Base-by-base conservation (phyloP, 495 filamentous ascomycete species). In the Echria macrotheca region DNA sequence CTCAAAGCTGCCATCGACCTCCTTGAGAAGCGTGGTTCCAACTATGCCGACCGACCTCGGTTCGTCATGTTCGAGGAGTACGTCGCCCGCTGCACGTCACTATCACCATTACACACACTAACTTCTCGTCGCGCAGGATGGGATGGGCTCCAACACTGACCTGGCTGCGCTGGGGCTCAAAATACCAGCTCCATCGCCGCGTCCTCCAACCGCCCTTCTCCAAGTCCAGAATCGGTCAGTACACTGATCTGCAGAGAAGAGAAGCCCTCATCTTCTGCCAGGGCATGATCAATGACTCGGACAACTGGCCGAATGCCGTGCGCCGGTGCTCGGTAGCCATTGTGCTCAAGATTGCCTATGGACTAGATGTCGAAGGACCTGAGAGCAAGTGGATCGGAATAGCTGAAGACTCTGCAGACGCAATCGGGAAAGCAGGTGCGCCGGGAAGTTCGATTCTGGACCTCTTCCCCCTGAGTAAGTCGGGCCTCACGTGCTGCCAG, bases 51-150 rank as follows among this genome's bases (percentile, higher is more conserved):
- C 52, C 58, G 71, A 10, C 71, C 71, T 1, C 60, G 64, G 25
- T 74, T 74, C 48, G 67, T 78, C 36, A 60, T 76, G 43, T 75
- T 74, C 44, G 74, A 76, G 42, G 68, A 66, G 60, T 65, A 49
- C 23, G 59, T 32, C 28, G 15, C 8, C 29, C 23, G 41, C n/a
- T n/a, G n/a, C n/a, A n/a, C n/a, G n/a, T n/a, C n/a, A n/a, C n/a
- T n/a, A n/a, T n/a, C n/a, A n/a, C n/a, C n/a, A n/a, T n/a, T n/a
- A n/a, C n/a, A n/a, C n/a, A n/a, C n/a, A n/a, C n/a, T n/a, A n/a
- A n/a, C n/a, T n/a, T n/a, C n/a, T n/a, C n/a, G n/a, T n/a, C n/a
- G n/a, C 28, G 12, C 39, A 66, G 68, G 47, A 72, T 72, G 69
- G 69, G 69, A 51, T 72, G 68, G 69, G 63, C 68, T 0, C 55